Percentiles rank a stretch among this genome's conserved stretches.
Evolutionary conservation across 345 rosid species (phyloP).

Genomic region (Citrus reticulata): DNA sequence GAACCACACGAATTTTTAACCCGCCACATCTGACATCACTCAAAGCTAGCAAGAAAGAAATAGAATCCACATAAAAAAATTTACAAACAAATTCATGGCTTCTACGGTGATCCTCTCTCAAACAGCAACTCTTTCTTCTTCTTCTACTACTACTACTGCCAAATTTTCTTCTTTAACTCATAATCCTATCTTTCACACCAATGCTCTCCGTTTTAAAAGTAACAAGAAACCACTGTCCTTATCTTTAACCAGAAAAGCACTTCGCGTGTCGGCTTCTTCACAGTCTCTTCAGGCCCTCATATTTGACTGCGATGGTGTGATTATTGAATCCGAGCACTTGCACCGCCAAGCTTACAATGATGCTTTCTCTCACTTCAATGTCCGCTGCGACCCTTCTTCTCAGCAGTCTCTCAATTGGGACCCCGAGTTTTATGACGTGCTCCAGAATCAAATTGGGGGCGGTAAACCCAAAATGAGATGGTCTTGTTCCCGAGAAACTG

Average conservation of each 20-base stretch:
- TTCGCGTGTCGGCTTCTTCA: slow-evolving; percentile 37
- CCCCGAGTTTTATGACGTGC: slow-evolving; percentile 68
- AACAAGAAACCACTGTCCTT: background rate
- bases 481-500: slow-evolving; percentile 15
- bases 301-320: slow-evolving; percentile 95
- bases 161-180: slow-evolving; percentile 20
- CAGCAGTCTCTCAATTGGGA: slow-evolving; percentile 61
- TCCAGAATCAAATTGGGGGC: slow-evolving; percentile 85
- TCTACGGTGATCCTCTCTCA: slow-evolving; percentile 19
- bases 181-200: slow-evolving; percentile 13
- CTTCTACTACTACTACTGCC: slow-evolving; percentile 10
- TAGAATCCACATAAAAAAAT: background rate
- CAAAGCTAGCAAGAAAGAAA: background rate
- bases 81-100: background rate
- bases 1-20: slow-evolving; percentile 19
- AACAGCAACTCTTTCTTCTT: slow-evolving; percentile 6
- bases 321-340: slow-evolving; percentile 84
- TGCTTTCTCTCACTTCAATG: slow-evolving; percentile 80
- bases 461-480: slow-evolving; percentile 99
- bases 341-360: slow-evolving; percentile 97
- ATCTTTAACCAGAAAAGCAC: slow-evolving; percentile 6
- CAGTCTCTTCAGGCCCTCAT: slow-evolving; percentile 68
- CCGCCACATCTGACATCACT: slow-evolving; percentile 4
- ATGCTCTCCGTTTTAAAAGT: slow-evolving; percentile 23
- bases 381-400: slow-evolving; percentile 55